Evolutionary conservation across 2,329 filamentous ascomycete genomes (phyloP).

Genomic region (Paecilomyces sp.): DNA sequence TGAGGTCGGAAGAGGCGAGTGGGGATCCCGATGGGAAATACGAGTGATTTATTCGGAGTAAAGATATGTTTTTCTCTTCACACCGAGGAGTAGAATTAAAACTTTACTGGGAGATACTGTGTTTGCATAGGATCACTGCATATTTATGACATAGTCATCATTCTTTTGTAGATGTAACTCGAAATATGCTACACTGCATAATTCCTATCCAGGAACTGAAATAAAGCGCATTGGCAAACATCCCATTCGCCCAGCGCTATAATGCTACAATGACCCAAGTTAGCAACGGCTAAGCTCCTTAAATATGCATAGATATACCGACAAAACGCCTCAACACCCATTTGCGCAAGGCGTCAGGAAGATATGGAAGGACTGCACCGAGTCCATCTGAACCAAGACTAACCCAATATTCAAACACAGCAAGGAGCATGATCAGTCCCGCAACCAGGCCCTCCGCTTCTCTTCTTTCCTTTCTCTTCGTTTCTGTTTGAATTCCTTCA

Average conservation of each 20-base stretch:
- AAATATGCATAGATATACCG: not conserved
- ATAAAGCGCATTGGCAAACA: not conserved
- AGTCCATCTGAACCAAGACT: not conserved
- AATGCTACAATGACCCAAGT: not conserved
- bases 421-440: conserved; percentile 53
- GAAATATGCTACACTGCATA: not conserved
- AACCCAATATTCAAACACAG: not conserved
- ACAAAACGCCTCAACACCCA: not conserved
- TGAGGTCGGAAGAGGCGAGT: not conserved
- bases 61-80: not conserved
- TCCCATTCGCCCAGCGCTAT: not conserved
- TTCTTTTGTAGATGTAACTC: not conserved
- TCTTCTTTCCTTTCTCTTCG: conserved; percentile 84
- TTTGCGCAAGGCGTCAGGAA: not conserved
- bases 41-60: not conserved
- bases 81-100: not conserved
- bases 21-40: not conserved
- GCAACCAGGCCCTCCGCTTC: conserved; percentile 84
- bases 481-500: conserved; percentile 90
- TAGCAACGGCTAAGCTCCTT: not conserved
- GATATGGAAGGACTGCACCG: not conserved
- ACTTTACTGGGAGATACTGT: too few relatives aligned
- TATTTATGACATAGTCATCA: not conserved
- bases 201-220: not conserved
- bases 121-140: too few relatives aligned